phyloP scores from a whole-genome alignment of 495 filamentous ascomycete genomes.

The Pyrenopolyporus hunteri region DNA sequence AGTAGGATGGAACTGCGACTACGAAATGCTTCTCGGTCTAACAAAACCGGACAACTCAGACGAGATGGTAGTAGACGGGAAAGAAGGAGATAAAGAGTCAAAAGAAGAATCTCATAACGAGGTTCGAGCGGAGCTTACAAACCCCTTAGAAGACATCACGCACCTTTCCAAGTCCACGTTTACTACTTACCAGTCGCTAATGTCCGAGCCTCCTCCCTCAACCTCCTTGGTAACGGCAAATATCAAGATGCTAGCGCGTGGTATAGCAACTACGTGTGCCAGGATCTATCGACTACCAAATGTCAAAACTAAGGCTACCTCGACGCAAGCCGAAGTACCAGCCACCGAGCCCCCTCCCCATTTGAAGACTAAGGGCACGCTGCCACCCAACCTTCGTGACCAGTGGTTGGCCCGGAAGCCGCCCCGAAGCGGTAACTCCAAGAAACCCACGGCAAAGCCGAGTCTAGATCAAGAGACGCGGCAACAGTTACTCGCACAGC shows the following conservation, averaged over 20 bases:
- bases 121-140: not conserved
- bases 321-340: conserved; percentile 50
- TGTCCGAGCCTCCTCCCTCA: conserved; percentile 12
- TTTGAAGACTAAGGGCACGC: not conserved
- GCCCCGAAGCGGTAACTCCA: conserved; percentile 19
- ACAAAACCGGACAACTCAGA: conserved; percentile 33
- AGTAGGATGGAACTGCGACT: conserved; percentile 85
- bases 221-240: conserved; percentile 42
- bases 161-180: conserved; percentile 44
- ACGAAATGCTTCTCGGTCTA: conserved; percentile 65
- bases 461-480: conserved; percentile 46
- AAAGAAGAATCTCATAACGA: conserved; percentile 8
- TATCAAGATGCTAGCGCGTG: conserved; percentile 48
- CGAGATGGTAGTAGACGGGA: conserved; percentile 28
- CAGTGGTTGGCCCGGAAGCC: conserved; percentile 54
- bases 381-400: conserved; percentile 47
- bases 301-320: conserved; percentile 7
- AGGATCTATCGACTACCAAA: conserved; percentile 56
- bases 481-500: conserved; percentile 59
- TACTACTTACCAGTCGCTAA: conserved; percentile 16
- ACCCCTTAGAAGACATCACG: conserved; percentile 28
- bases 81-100: conserved; percentile 33
- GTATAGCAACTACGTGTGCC: conserved; percentile 49
- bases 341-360: conserved; percentile 42
- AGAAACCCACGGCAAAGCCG: conserved; percentile 21